phyloP scores from a whole-genome alignment of 2,329 filamentous ascomycete genomes.

The Decorospora gaudefroyi region DNA sequence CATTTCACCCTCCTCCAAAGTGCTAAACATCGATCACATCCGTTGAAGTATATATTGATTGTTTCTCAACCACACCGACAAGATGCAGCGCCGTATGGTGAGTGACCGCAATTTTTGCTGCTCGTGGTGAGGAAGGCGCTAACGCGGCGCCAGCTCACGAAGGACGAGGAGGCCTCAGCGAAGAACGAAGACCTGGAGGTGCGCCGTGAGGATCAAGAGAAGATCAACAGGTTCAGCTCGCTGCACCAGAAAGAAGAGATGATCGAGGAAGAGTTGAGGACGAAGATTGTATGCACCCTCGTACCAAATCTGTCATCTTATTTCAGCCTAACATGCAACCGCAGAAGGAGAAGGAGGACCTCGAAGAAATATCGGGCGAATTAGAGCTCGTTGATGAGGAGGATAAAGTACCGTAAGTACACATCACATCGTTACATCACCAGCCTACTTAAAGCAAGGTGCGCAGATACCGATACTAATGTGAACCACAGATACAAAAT shows the following conservation, averaged over 20 bases:
- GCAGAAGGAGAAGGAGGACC: constrained; percentile 97
- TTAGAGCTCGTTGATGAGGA: constrained; percentile 95
- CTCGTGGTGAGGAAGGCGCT: constrained; percentile 15
- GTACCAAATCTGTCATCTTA: background rate
- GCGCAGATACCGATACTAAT: constrained; percentile 1
- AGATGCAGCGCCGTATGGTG: constrained; percentile 55
- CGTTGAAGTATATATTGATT: no score
- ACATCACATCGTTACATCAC: background rate
- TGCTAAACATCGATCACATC: no score
- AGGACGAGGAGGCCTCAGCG: constrained; percentile 80
- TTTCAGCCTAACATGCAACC: background rate
- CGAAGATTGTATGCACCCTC: constrained; percentile 67
- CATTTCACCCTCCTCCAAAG: no score
- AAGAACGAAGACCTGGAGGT: constrained; percentile 86
- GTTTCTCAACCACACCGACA: no score
- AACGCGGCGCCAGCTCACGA: constrained; percentile 71
- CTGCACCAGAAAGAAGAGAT: constrained; percentile 83
- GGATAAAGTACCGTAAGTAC: constrained; percentile 80
- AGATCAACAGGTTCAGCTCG: constrained; percentile 97
- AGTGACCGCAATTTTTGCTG: constrained; percentile 18
- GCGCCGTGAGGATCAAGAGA: constrained; percentile 94
- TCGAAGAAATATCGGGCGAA: constrained; percentile 89
- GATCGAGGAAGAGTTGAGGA: constrained; percentile 78
- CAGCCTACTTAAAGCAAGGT: background rate
- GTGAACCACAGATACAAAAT: constrained; percentile 77